phyloP scores from a whole-genome alignment of 768 basidiomycete species.

The Leucosporidium creatinivorum region DNA sequence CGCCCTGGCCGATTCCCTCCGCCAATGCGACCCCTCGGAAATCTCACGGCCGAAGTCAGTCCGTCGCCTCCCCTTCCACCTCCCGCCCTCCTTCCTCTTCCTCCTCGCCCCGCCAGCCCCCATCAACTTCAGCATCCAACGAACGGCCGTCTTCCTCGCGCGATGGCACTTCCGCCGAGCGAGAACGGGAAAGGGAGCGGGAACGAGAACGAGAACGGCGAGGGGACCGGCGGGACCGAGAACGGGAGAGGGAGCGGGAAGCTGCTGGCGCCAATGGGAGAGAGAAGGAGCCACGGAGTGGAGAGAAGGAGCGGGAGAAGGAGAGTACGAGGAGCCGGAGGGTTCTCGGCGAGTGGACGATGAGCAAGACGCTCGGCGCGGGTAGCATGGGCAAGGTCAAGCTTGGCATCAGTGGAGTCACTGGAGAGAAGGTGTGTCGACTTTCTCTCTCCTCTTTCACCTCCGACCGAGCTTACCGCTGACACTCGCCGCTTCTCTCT shows the following conservation, averaged over 20 bases:
- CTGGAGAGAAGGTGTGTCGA: slow-evolving; percentile 77
- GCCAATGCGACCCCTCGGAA: too few relatives aligned
- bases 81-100: too few relatives aligned
- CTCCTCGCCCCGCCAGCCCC: too few relatives aligned
- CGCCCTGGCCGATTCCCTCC: too few relatives aligned
- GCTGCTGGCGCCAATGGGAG: not conserved
- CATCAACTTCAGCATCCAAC: too few relatives aligned
- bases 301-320: slow-evolving; percentile 5
- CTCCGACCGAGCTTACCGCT: not conserved
- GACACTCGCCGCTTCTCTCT: slow-evolving; percentile 8
- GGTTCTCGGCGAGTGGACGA: slow-evolving; percentile 81
- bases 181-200: too few relatives aligned
- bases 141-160: too few relatives aligned
- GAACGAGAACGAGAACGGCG: not conserved
- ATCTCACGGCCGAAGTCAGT: too few relatives aligned
- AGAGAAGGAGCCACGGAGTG: not conserved
- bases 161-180: too few relatives aligned
- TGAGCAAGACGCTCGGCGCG: slow-evolving; percentile 93
- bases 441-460: not conserved
- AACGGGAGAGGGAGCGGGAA: slow-evolving; percentile 5
- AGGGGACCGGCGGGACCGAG: not conserved
- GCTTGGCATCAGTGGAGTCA: slow-evolving; percentile 77
- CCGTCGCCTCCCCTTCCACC: too few relatives aligned
- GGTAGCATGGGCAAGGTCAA: slow-evolving; percentile 99
- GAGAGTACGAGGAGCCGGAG: slow-evolving; percentile 15